Percentiles rank a stretch among this genome's conserved stretches.
These are phyloP conservation scores for Aspergillus aculeatus DNA, from an alignment of 2,329 filamentous ascomycete genomes.

Conservation along the genomic window DNA sequence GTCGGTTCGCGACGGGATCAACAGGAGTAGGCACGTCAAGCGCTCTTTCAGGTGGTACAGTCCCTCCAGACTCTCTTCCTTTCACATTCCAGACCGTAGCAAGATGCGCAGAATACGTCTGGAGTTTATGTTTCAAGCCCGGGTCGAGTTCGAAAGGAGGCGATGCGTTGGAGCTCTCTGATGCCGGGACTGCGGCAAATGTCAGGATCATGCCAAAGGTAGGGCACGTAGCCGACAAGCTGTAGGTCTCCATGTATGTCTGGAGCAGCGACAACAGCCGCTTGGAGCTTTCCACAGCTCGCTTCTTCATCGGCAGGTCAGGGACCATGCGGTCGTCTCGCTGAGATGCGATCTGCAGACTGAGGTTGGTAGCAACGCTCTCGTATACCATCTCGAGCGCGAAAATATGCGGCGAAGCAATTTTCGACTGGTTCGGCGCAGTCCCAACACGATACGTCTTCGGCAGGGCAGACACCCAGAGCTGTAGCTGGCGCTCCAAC, in stretches of 20 bases:
- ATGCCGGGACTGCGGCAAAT: slow-evolving; percentile 27
- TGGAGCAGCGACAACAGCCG: slow-evolving; percentile 38
- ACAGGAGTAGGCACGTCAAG: neutral
- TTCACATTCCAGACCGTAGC: slow-evolving; percentile 27
- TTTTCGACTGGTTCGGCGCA: slow-evolving; percentile 22
- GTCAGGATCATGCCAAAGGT: slow-evolving; percentile 44
- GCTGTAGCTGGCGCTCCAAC: slow-evolving; percentile 32
- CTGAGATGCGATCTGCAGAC: slow-evolving; percentile 26
- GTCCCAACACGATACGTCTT: slow-evolving; percentile 32
- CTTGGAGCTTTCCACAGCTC: slow-evolving; percentile 36
- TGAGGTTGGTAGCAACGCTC: slow-evolving; percentile 26
- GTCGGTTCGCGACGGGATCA: slow-evolving; percentile 3
- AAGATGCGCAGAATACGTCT: slow-evolving; percentile 31
- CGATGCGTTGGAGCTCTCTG: slow-evolving; percentile 6
- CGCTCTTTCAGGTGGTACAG: neutral
- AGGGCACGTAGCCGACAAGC: slow-evolving; percentile 39
- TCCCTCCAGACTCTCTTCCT: slow-evolving; percentile 8
- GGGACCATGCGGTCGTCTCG: slow-evolving; percentile 23
- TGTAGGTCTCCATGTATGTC: slow-evolving; percentile 42
- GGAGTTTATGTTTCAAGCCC: slow-evolving; percentile 28
- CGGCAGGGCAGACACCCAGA: slow-evolving; percentile 32
- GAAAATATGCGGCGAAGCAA: slow-evolving; percentile 35
- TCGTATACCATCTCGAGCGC: slow-evolving; percentile 36
- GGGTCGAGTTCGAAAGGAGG: slow-evolving; percentile 24
- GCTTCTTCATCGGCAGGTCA: slow-evolving; percentile 22